Evolutionary conservation across 2,329 filamentous ascomycete species (phyloP), one percentile per base, ranked within the genome.

Genomic region (Colletotrichum euphorbiae): DNA sequence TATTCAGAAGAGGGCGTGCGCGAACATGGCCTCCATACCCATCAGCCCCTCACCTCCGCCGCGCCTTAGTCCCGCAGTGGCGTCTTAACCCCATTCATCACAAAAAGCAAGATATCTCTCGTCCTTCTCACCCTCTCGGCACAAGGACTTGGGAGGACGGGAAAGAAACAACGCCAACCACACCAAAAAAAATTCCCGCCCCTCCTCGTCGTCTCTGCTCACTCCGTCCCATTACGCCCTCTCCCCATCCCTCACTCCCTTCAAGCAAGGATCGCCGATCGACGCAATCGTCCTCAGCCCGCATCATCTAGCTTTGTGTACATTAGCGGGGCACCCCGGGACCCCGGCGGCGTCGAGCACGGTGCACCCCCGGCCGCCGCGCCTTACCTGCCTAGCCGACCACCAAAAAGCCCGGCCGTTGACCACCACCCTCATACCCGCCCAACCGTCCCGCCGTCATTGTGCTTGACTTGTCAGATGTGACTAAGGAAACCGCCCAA

Each of bases 261-360:
- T 59, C 43, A 40, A 43, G 57, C 57, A 60, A 61, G 58, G 58
- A 42, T 61, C 58, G 58, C 33, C 58, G 58, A 61, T 61, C 58
- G 58, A 61, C 46, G 58, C 58, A 61, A 61, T 36, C 58, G 58
- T 61, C 58, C 46, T 61, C 19, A 61, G 58, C 58, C 58, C 45
- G 58, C 58, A 61, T 61, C 58, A 61, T 61, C 58, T 61, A 52
- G 58, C 46, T 50, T 21, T n/a, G n/a, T n/a, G n/a, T n/a, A 40
- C 45, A 52, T 50, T 61, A 50, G 45, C 58, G 36, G 57, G 55
- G 42, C 21, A 13, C 15, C 54, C 38, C 17, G 24, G 2, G 9
- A 19, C 55, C 40, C 28, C 31, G 51, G 51, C 31, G 24, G 24
- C 48, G 48, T 38, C 36, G 17, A 51, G 17, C 13, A n/a, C n/a